Percentiles rank a stretch among this genome's conserved stretches.
phyloP scores from a whole-genome alignment of 148 eudicot species.

The Rhododendron simsii region DNA sequence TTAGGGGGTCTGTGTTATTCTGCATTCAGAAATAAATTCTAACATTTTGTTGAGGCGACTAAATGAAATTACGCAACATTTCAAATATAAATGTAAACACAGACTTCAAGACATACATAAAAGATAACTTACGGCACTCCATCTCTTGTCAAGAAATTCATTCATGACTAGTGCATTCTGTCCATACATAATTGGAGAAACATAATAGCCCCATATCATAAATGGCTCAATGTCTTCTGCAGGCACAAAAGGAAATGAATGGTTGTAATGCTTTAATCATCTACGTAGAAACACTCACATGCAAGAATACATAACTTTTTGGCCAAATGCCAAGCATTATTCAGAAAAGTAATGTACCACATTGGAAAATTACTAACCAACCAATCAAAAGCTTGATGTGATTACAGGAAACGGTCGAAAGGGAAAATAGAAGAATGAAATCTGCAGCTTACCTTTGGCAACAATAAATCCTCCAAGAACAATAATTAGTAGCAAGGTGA shows the following conservation, averaged over 20 bases:
- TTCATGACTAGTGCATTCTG: constrained; percentile 69
- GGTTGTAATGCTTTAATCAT: neutral
- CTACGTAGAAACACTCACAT: neutral
- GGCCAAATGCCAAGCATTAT: neutral
- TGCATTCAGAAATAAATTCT: constrained; percentile 27
- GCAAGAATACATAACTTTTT: neutral
- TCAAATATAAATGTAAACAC: neutral
- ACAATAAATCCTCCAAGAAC: constrained; percentile 75
- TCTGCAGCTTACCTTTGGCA: constrained; percentile 42
- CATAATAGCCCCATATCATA: constrained; percentile 71
- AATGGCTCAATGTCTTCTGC: constrained; percentile 59
- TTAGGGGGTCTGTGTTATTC: constrained; percentile 55
- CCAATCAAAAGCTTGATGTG: neutral
- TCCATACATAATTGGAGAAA: constrained; percentile 77
- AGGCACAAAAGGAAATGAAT: neutral
- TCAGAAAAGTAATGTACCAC: neutral
- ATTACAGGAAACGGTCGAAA: neutral
- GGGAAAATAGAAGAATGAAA: neutral
- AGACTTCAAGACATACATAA: neutral
- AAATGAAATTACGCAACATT: neutral
- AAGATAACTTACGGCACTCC: constrained; percentile 50
- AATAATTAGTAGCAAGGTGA: constrained; percentile 40
- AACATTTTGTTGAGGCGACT: neutral
- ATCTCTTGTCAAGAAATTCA: constrained; percentile 73
- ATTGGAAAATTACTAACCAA: neutral